These are phyloP conservation scores for Martensiomyces pterosporus DNA, from an alignment of 192 early-diverging fungal species.

Conservation along the genomic window DNA sequence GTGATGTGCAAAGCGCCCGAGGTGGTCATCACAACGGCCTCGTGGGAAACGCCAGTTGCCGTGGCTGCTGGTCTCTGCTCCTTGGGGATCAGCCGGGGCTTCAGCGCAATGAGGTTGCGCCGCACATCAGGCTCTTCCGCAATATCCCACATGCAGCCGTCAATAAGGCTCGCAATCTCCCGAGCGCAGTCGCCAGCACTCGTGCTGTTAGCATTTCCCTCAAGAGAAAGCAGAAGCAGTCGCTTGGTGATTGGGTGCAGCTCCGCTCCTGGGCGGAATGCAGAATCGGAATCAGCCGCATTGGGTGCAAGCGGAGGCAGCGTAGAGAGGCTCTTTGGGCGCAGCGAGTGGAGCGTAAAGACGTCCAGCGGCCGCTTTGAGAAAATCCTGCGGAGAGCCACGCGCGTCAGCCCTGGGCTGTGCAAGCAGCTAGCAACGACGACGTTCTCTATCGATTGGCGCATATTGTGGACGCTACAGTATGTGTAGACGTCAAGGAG, in stretches of 20 bases:
- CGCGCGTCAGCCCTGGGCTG: slow-evolving; percentile 2
- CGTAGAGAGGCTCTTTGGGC: slow-evolving; percentile 12
- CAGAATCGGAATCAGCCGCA: slow-evolving; percentile 6
- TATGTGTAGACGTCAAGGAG: slow-evolving; percentile 42
- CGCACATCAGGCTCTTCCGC: slow-evolving; percentile 39
- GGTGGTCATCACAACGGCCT: slow-evolving; percentile 20
- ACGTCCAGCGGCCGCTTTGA: slow-evolving; percentile 33
- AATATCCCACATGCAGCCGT: slow-evolving; percentile 24
- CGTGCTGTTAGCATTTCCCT: not conserved
- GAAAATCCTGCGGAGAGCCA: slow-evolving; percentile 11
- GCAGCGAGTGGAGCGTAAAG: slow-evolving; percentile 31
- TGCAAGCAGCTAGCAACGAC: slow-evolving; percentile 12
- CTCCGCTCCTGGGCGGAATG: slow-evolving; percentile 35
- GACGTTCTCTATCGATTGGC: slow-evolving; percentile 23
- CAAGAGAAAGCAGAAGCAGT: slow-evolving; percentile 14
- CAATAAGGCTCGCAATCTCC: slow-evolving; percentile 8
- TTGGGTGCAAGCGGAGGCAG: slow-evolving; percentile 7
- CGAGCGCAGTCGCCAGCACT: not conserved
- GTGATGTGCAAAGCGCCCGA: slow-evolving; percentile 27
- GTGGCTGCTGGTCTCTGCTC: slow-evolving; percentile 27
- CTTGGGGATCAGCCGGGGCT: slow-evolving; percentile 40
- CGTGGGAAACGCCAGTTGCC: slow-evolving; percentile 5
- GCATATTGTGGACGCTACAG: slow-evolving; percentile 21
- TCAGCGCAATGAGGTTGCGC: slow-evolving; percentile 34
- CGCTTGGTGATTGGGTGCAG: slow-evolving; percentile 24